Evolutionary conservation across 2,329 filamentous ascomycete genomes (phyloP), one percentile per base, ranked within the genome.

Genomic region (Hypoxylon sp.): DNA sequence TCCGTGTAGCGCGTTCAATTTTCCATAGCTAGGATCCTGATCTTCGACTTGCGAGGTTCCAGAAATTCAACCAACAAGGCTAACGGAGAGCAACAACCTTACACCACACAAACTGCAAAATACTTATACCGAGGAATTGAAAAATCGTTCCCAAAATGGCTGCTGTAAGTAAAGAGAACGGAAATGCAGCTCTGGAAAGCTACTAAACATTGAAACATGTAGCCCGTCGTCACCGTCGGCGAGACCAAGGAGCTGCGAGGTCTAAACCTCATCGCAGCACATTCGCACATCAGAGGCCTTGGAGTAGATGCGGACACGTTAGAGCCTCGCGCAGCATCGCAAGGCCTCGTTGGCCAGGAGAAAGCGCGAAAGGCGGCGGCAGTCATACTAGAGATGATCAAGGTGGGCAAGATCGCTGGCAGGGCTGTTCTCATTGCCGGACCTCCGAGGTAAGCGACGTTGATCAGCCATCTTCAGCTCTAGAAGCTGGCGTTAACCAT

Each of bases 321-420:
- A 72, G 94, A 97, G 77, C 94, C 96, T 19, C 90, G 95, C 66
- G 82, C 88, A 28, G 87, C 91, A 51, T 97, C 95, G 13, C 96
- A 99, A 80, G 96, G 96, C 36, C 89, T 99, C 4, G 95, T 99
- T 7, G 96, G 96, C 49, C 96, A 99, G 82, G 91, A 97, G 77
- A 97, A 97, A 85, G 96, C 96, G 62, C 91, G 96, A 67, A 98
- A 98, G 82, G 96, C 96, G 9, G 96, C 96, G 2, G 96, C 95
- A 0, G 92, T 99, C 52, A 97, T 99, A 75, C 84, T 99, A 68
- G 94, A 97, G 84, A 99, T 99, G 96, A 97, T 97, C 75, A 98
- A 97, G 83, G 94, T 98, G 78, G 95, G 95, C 77, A 98, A 98
- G 85, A 98, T 99, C 82, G 96, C 96, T 65, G 96, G 96, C 58